phyloP scores from a whole-genome alignment of 1,139 yeast genomes.

The Scheffersomyces parashehatae region DNA sequence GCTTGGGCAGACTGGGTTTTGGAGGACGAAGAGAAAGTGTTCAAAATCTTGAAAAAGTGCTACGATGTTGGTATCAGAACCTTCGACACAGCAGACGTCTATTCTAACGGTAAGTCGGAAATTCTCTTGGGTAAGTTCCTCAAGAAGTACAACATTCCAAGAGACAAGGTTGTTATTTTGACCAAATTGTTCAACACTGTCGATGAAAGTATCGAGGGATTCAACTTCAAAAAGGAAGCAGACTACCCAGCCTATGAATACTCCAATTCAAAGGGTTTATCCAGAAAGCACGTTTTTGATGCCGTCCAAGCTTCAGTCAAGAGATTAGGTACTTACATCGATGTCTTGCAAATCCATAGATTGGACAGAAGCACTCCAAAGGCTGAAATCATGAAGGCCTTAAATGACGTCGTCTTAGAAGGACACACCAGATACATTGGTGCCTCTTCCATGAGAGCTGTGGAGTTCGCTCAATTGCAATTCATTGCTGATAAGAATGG shows the following conservation, averaged over 20 bases:
- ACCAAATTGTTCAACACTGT: slow-evolving; percentile 29
- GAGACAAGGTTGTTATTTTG: slow-evolving; percentile 49
- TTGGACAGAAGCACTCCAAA: slow-evolving; percentile 13
- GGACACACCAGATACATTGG: slow-evolving; percentile 19
- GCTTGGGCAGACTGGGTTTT: slow-evolving; percentile 51
- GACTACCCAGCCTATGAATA: slow-evolving; percentile 8
- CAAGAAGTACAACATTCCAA: slow-evolving; percentile 39
- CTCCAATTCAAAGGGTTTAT: slow-evolving; percentile 15
- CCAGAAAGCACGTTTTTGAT: slow-evolving; percentile 19
- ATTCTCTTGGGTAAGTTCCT: slow-evolving; percentile 43
- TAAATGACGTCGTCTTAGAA: slow-evolving; percentile 15
- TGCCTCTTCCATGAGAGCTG: slow-evolving; percentile 19
- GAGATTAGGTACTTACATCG: slow-evolving; percentile 20
- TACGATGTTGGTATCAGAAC: slow-evolving; percentile 54
- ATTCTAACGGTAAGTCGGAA: slow-evolving; percentile 48
- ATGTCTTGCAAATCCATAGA: slow-evolving; percentile 19
- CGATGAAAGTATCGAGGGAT: slow-evolving; percentile 6
- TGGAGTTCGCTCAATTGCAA: slow-evolving; percentile 18
- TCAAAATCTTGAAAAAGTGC: slow-evolving; percentile 45
- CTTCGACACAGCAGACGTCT: slow-evolving; percentile 53
- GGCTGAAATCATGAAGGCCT: slow-evolving; percentile 18
- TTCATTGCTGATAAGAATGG: slow-evolving; percentile 15
- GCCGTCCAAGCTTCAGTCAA: slow-evolving; percentile 16
- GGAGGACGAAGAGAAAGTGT: slow-evolving; percentile 30
- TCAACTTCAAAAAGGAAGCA: slow-evolving; percentile 3